Evolutionary conservation across 345 rosid species (phyloP), one percentile per base, ranked within the genome.

Genomic region (Eucalyptus erythrocorys): DNA sequence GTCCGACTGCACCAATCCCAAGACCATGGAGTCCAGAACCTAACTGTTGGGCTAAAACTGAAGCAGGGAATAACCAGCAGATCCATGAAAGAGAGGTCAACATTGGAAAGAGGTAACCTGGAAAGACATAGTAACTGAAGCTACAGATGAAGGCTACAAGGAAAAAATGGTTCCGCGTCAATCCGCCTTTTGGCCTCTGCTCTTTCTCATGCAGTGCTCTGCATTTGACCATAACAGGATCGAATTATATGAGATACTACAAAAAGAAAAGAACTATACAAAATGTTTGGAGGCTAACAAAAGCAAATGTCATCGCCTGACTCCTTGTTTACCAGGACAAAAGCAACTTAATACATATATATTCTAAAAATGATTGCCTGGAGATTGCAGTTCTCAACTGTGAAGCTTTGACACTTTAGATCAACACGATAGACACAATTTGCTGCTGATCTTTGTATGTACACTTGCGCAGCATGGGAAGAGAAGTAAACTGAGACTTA

Each of bases 21-120:
- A 94, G 92, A 16, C 97, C 97, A 40, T 79, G 93, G 87, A 93
- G 92, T 4, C 97, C 97, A 5, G 97, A 95, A 47, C 97, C 97
- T 7, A 95, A 90, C 90, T 94, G 96, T 43, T 95, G 97, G 13
- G 94, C 95, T 50, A 93, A 64, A 13, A 94, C 59, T 3, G 97
- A 95, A 50, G 91, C 22, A 34, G 95, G 97, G 86, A 93, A 93
- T n/a, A 92, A 8, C 97, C 96, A 95, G 88, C 97, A 95, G 27
- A 95, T n/a, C 97, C 97, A 95, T 4, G 97, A 95, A 8, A 94
- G 9, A 55, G 95, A 94, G 34, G 91, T 81, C 40, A 94, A 86
- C 87, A 91, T 93, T 37, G 95, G 93, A 85, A 95, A 92, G 64
- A 94, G 93, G 91, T 94, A 94, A 64, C 95, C 96, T 14, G 97